phyloP scores from a whole-genome alignment of 1,284 basidiomycete genomes.

The Tremellales sp. region DNA sequence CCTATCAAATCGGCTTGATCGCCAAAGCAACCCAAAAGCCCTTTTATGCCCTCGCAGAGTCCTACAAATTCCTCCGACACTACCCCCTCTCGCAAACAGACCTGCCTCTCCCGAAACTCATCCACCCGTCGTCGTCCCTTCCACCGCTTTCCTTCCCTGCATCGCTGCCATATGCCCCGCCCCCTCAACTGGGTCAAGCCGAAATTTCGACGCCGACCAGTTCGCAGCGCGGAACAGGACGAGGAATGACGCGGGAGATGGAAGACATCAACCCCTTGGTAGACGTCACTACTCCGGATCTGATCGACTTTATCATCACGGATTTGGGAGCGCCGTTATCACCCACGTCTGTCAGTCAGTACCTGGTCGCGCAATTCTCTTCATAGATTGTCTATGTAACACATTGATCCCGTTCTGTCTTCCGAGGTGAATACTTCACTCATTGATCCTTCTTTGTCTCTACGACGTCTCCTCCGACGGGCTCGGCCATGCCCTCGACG shows the following conservation, averaged over 20 bases:
- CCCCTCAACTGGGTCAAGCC: not conserved
- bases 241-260: slow-evolving; percentile 49
- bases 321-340: slow-evolving; percentile 45
- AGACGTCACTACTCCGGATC: slow-evolving; percentile 50
- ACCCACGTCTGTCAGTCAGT: slow-evolving; percentile 48
- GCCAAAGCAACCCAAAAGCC: slow-evolving; percentile 93
- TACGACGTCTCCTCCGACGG: slow-evolving; percentile 28
- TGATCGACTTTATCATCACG: slow-evolving; percentile 50
- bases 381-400: slow-evolving; percentile 8
- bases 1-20: slow-evolving; percentile 93
- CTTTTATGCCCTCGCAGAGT: slow-evolving; percentile 94
- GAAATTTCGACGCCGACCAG: not conserved
- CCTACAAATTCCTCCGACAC: slow-evolving; percentile 95
- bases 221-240: slow-evolving; percentile 1
- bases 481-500: slow-evolving; percentile 43
- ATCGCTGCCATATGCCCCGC: slow-evolving; percentile 6
- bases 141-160: slow-evolving; percentile 28
- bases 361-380: slow-evolving; percentile 48
- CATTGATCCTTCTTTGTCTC: slow-evolving; percentile 43
- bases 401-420: not conserved
- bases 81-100: slow-evolving; percentile 97
- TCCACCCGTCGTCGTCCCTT: slow-evolving; percentile 8
- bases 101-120: slow-evolving; percentile 58
- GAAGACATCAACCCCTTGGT: slow-evolving; percentile 49
- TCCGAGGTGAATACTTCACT: not conserved